These are phyloP conservation scores for Aspergillus wentii DNA, from an alignment of 495 filamentous ascomycete species.

Conservation along the genomic window DNA sequence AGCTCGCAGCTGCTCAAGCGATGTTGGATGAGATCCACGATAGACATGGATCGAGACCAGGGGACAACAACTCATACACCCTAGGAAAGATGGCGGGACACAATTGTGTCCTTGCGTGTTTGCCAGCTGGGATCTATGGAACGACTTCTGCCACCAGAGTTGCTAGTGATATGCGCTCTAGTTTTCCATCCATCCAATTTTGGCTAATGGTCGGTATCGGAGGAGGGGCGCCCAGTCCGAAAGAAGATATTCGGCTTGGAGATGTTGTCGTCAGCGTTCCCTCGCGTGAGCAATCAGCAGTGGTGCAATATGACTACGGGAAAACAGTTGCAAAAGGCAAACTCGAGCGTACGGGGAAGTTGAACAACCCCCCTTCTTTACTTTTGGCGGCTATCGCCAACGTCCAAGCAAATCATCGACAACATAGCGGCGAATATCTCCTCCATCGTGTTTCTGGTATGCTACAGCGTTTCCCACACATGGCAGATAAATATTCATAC, in stretches of 20 bases:
- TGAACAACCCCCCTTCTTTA: not conserved
- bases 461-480: too few relatives aligned
- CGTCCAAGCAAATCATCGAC: not conserved
- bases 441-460: too few relatives aligned
- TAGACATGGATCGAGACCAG: not conserved
- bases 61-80: slow-evolving; percentile 13
- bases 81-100: slow-evolving; percentile 27
- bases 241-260: slow-evolving; percentile 3
- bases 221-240: slow-evolving; percentile 23
- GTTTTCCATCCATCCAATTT: slow-evolving; percentile 10
- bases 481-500: too few relatives aligned
- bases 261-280: slow-evolving; percentile 5
- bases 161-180: slow-evolving; percentile 29
- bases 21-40: slow-evolving; percentile 35
- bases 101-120: slow-evolving; percentile 31
- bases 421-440: too few relatives aligned
- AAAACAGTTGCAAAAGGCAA: not conserved
- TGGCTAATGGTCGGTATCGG: slow-evolving; percentile 35
- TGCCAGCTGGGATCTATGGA: slow-evolving; percentile 26
- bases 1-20: slow-evolving; percentile 27
- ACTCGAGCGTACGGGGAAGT: not conserved
- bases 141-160: slow-evolving; percentile 19
- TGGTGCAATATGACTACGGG: not conserved
- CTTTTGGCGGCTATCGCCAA: not conserved
- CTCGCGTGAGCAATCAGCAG: not conserved